Evolutionary conservation across 1,284 basidiomycete species (phyloP), one percentile per base, ranked within the genome.

Genomic region (Agroathelia rolfsii): DNA sequence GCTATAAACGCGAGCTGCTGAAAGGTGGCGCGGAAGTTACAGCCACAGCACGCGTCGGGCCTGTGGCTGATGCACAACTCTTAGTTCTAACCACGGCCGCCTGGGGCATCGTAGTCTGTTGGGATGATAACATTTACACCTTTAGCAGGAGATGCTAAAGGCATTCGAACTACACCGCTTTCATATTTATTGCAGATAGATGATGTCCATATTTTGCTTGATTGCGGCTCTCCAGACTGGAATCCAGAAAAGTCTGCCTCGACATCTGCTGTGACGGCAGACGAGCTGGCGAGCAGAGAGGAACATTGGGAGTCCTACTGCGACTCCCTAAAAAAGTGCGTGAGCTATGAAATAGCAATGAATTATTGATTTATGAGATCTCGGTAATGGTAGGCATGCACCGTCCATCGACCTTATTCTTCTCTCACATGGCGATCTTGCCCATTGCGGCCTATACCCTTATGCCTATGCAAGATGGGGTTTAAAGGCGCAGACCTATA

Each of bases 91-190:
- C n/a, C n/a, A n/a, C n/a, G n/a, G n/a, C n/a, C n/a, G n/a, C n/a
- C n/a, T n/a, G n/a, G n/a, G n/a, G n/a, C n/a, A n/a, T n/a, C n/a
- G n/a, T n/a, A n/a, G n/a, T n/a, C n/a, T n/a, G n/a, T n/a, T n/a
- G n/a, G n/a, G 8, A 93, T 93, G 88, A 88, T 94, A 59, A 92
- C 85, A 20, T 88, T 94, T 55, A 89, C 82, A n/a, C 84, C 88
- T 2, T 63, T 93, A 24, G 83, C 86, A 17, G 85, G 89, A 21
- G 77, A 86, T 30, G 84, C 86, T 24, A 69, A 71, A 33, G 76
- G 79, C 2, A 66, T 74, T 2, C 63, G 66, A 33, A 73, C 76
- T 5, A 66, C 65, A 7, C 82, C 84, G 2, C 62, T 88, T 21
- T 71, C 76, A 12, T 97, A 96, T 56, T 65, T 97, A 24, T 71